Conservation (phyloP, 768 basidiomycete species). For the Tricholoma matsutake region DNA sequence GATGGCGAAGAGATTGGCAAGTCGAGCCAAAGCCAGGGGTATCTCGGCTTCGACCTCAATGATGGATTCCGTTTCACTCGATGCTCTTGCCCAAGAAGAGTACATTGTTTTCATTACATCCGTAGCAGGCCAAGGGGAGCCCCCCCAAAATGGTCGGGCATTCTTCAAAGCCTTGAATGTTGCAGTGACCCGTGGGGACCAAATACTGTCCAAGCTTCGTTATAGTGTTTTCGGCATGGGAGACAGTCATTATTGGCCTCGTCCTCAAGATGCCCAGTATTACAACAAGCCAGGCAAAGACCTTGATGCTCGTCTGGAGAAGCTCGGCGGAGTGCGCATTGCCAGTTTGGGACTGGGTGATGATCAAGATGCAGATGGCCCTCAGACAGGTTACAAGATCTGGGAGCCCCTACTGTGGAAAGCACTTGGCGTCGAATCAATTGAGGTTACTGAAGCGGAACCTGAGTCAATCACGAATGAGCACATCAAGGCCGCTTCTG, state of each 20-base stretch:
- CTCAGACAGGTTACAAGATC: slow-evolving; percentile 93
- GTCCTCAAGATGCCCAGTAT: slow-evolving; percentile 94
- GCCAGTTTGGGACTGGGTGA: slow-evolving; percentile 83
- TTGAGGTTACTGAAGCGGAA: slow-evolving; percentile 89
- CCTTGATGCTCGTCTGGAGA: slow-evolving; percentile 73
- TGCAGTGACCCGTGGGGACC: slow-evolving; percentile 54
- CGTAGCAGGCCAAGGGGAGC: slow-evolving; percentile 95
- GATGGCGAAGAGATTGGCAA: slow-evolving; percentile 82
- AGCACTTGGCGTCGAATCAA: slow-evolving; percentile 82
- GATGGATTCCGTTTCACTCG: slow-evolving; percentile 78
- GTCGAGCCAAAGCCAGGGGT: slow-evolving; percentile 81
- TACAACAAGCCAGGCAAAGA: slow-evolving; percentile 98
- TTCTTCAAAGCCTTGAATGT: slow-evolving; percentile 85
- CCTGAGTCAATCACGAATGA: slow-evolving; percentile 98
- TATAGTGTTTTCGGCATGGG: slow-evolving; percentile 93
- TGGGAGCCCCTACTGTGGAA: slow-evolving; percentile 97
- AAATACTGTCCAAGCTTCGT: slow-evolving; percentile 59
- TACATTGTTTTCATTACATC: slow-evolving; percentile 88
- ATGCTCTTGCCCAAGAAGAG: slow-evolving; percentile 59
- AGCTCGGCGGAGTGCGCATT: slow-evolving; percentile 76
- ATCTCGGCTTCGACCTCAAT: slow-evolving; percentile 71
- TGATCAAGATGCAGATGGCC: slow-evolving; percentile 96
- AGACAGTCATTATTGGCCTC: slow-evolving; percentile 99
- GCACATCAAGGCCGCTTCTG: slow-evolving; percentile 96
- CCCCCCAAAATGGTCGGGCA: slow-evolving; percentile 92